A percentile compares a stretch with the other conserved stretches of the same genome.
These are phyloP conservation scores for Aspergillus flavus DNA, from an alignment of 2,329 filamentous ascomycete species.

Conservation along the genomic window DNA sequence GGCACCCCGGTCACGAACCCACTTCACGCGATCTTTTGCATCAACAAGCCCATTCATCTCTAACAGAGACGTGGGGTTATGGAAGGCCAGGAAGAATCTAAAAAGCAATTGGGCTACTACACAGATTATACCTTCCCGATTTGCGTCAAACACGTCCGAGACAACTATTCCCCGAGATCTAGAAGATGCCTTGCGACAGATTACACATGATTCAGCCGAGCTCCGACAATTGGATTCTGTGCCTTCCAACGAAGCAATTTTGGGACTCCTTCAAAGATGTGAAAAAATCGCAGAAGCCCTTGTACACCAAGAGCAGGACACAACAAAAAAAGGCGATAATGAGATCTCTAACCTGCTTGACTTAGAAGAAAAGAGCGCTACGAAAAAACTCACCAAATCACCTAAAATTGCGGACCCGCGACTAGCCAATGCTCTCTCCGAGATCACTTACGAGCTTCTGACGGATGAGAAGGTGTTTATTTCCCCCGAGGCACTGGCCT, in stretches of 20 bases:
- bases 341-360: conserved; percentile 46
- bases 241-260: conserved; percentile 38
- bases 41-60: conserved; percentile 16
- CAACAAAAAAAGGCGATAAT: conserved; percentile 30
- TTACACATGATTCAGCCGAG: conserved; percentile 30
- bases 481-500: conserved; percentile 68
- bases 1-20: conserved; percentile 20
- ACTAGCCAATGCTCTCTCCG: conserved; percentile 51
- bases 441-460: conserved; percentile 68
- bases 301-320: conserved; percentile 29
- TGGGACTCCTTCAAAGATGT: conserved; percentile 39
- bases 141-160: conserved; percentile 22
- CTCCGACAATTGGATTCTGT: conserved; percentile 35
- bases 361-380: conserved; percentile 41
- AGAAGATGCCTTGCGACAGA: conserved; percentile 33
- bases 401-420: conserved; percentile 35
- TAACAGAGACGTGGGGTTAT: conserved; percentile 18
- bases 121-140: conserved; percentile 15
- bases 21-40: conserved; percentile 25
- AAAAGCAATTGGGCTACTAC: conserved; percentile 10
- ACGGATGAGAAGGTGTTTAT: conserved; percentile 78
- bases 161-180: conserved; percentile 12
- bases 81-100: conserved; percentile 19
- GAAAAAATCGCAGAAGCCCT: conserved; percentile 35
- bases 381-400: conserved; percentile 26